Conservation (phyloP, 1,284 basidiomycete species). For the Ceratobasidium sp. region DNA sequence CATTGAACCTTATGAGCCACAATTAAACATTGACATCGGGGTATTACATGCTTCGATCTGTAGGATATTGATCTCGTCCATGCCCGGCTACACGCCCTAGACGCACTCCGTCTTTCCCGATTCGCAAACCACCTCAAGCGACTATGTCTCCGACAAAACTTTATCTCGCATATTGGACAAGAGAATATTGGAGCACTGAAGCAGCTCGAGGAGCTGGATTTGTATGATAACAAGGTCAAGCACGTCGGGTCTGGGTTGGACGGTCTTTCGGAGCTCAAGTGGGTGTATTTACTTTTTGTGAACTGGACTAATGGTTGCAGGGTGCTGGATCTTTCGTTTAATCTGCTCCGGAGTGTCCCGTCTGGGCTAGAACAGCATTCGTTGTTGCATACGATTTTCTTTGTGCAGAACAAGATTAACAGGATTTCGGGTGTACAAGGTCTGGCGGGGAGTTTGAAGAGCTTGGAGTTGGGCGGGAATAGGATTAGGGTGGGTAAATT, state of each 20-base stretch:
- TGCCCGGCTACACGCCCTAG: constrained; percentile 66
- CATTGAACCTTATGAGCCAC: constrained; percentile 6
- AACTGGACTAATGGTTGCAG: constrained; percentile 53
- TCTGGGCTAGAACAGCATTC: constrained; percentile 64
- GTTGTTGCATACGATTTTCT: constrained; percentile 81
- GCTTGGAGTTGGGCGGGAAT: constrained; percentile 94
- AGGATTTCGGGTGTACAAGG: constrained; percentile 71
- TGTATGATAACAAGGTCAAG: constrained; percentile 96
- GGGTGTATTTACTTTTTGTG: constrained; percentile 49
- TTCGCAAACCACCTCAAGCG: constrained; percentile 75
- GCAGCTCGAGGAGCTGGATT: constrained; percentile 85
- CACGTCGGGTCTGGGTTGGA: constrained; percentile 69
- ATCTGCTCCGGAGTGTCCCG: constrained; percentile 79
- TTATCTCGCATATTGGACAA: constrained; percentile 72
- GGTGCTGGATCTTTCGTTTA: constrained; percentile 92
- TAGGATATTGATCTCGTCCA: constrained; percentile 93
- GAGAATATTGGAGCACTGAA: constrained; percentile 69
- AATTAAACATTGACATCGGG: constrained; percentile 31
- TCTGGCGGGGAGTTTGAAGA: constrained; percentile 70
- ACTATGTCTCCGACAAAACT: constrained; percentile 90
- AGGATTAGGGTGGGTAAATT: constrained; percentile 70
- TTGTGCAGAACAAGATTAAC: constrained; percentile 95
- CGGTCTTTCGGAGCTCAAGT: constrained; percentile 70
- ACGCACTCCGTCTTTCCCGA: constrained; percentile 66
- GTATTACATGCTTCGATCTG: constrained; percentile 9